Base-by-base conservation (phyloP, 2,329 filamentous ascomycete species). In the Catunica adiposa region DNA sequence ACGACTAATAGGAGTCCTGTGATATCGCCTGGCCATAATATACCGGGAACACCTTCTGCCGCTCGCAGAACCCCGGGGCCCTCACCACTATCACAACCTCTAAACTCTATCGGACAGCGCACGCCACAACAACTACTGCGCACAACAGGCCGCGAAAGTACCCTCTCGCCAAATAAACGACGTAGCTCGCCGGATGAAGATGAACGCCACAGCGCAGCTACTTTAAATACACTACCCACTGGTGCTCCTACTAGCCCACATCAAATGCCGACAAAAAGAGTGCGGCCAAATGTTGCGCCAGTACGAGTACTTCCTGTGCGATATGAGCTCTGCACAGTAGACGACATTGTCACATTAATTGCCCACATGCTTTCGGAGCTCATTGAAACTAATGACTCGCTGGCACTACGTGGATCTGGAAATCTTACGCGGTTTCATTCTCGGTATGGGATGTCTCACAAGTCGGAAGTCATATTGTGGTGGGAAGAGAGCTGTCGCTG, bases 311-410 rank as follows among this genome's bases (percentile, higher is more conserved):
- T 92, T 65, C 85, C 92, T 1, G 68, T 77, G 58, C 75, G 77
- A 63, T 98, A 98, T 67, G 88, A 95, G 67, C 72, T 81, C 9
- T 94, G 87, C 66, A 75, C 84, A 40, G 79, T 86, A 7, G 85
- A 89, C 63, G 89, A 96, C 66, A 79, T 98, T 65, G 92, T 95
- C 26, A 76, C 90, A 44, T 72, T 98, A 59, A 92, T 98, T 61
- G 82, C 89, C 48, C 87, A 94, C 64, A 97, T 98, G 92, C 76
- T 98, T 51, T 83, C 89, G 68, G 92, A 98, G 69, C 73, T 98
- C 51, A 94, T 98, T 62, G 82, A 86, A 59, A 86, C 90, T 60
- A 98, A 98, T 64, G 92, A 98, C 67, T 78, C 78, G 51, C 80
- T 92, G 60, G 89, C 90, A 50, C 78, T 96, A 56, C 82, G 84